Evolutionary conservation across 2,329 filamentous ascomycete species (phyloP), one percentile per base, ranked within the genome.

Genomic region (Thermomyces lanuginosus): DNA sequence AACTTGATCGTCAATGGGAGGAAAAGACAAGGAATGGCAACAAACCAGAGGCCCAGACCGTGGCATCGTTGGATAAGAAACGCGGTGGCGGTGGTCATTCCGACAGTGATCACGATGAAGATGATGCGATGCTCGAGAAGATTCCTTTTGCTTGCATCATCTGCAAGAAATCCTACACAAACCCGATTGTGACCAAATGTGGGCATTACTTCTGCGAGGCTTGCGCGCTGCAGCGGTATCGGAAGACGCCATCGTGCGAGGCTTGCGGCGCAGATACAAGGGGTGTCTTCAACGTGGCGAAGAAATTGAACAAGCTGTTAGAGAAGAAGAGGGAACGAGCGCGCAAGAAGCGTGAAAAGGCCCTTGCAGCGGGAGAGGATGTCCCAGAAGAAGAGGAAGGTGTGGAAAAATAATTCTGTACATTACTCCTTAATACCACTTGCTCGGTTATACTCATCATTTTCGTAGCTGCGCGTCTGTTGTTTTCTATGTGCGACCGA

Each of bases 201-300:
- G 79, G 82, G 0, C 89, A 98, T 51, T 95, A 95, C 51, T 95
- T 95, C 46, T 98, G 89, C 48, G 79, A 93, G 51, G 63, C 67
- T 1, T 98, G 89, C 51, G 89, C 89, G 14, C 59, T 95, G 41
- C 72, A 79, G 47, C 60, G 84, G 37, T 95, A 93, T 48, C 66
- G 78, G 36, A 89, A 81, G 46, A 81, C 84, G 41, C 84, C 84
- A 3, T 72, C 70, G 2, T 95, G 89, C 51, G 81, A 80, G 2
- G 78, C 77, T 3, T 95, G 89, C 49, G 79, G 81, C 1, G 64
- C 74, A 1, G 79, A 82, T 4, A 95, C 84, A 0, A 75, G 76
- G 16, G 89, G 89, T 1, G 80, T 91, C 0, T 95, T 95, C 45
- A 92, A 91, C 48, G 67, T 70, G 3, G 83, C 84, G 1, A 91